Evolutionary conservation across 2,329 filamentous ascomycete species (phyloP), one percentile per base, ranked within the genome.

Genomic region (Coleophoma eucalyptorum): DNA sequence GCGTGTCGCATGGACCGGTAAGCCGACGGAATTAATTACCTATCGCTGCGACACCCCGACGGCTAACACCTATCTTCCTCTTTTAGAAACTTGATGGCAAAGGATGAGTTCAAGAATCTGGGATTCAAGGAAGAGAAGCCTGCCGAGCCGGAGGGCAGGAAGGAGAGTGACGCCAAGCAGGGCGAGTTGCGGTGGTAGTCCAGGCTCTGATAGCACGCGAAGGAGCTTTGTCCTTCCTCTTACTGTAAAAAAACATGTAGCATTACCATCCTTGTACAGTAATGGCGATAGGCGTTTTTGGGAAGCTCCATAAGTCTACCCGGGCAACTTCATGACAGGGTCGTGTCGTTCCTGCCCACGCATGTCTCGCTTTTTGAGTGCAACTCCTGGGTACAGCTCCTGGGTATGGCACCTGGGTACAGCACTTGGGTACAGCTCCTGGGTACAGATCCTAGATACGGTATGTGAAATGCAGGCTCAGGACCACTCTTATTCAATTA

Each of bases 1-100:
- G 76, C 83, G 46, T 99, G 94, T 70, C 84, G 94, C 45, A 99
- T 99, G 94, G 93, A 97, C 61, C 83, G 86, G 91, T 96, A 75
- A 66, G 85, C 48, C 31, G 31, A 38, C 35, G 6, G 3, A 38
- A 18, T 11, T 38, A 38, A 38, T 4, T 2, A 15, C 6, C 26
- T 8, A 26, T 26, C 10, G 26, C 26, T 26, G 26, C 26, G n/a
- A 15, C n/a, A 40, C 10, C 15, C 19, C 37, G 18, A 42, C 40
- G 18, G n/a, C 16, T 21, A 15, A 31, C 20, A 11, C 7, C 16
- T 44, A 11, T 13, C 12, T 31, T 16, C 18, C 18, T 4, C 41
- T 10, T 34, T 31, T 61, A 91, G 91, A 60, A 97, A 97, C 65
- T 75, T 99, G 32, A 99, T 99, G 94, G 92, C 92, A 7, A 90